These are phyloP conservation scores for Pythium apleroticum DNA, from an alignment of 352 stramenopile species.

Conservation along the genomic window DNA sequence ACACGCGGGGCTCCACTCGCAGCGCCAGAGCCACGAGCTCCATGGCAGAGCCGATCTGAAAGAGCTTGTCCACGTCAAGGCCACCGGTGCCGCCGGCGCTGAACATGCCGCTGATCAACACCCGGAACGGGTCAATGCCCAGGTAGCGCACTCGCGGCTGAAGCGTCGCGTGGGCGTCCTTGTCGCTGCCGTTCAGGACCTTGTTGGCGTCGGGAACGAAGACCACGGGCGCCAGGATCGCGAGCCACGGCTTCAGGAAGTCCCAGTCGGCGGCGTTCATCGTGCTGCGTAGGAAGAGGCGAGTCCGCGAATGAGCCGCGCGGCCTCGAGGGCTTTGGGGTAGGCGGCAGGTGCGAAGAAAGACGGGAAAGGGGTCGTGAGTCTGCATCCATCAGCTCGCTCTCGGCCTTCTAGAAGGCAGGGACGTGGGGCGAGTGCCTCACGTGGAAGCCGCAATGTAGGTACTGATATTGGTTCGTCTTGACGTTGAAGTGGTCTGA, in stretches of 20 bases:
- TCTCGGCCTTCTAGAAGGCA: too few relatives aligned
- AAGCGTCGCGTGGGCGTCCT: not conserved
- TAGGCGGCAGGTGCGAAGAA: not conserved
- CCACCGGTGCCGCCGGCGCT: too few relatives aligned
- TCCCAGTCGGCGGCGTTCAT: not conserved
- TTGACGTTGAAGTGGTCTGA: not conserved
- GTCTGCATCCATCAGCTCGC: too few relatives aligned
- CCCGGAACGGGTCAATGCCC: not conserved
- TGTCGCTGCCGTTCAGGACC: not conserved
- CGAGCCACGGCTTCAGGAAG: not conserved
- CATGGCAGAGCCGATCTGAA: not conserved
- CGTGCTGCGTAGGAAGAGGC: not conserved
- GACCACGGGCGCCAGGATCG: not conserved
- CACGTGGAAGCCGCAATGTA: not conserved
- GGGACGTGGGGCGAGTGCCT: too few relatives aligned
- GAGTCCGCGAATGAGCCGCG: not conserved
- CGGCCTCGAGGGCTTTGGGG: not conserved
- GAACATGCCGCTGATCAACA: not conserved
- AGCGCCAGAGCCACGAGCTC: constrained; percentile 2
- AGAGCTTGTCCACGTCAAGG: constrained; percentile 16
- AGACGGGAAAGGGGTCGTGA: not conserved
- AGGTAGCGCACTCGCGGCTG: not conserved
- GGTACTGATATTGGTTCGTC: not conserved
- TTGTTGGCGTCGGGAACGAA: not conserved
- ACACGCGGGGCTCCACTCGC: constrained; percentile 2